Percentiles rank a stretch among this genome's conserved stretches.
These are phyloP conservation scores for Pichia sp. DNA, from an alignment of 1,139 yeast species.

Conservation along the genomic window DNA sequence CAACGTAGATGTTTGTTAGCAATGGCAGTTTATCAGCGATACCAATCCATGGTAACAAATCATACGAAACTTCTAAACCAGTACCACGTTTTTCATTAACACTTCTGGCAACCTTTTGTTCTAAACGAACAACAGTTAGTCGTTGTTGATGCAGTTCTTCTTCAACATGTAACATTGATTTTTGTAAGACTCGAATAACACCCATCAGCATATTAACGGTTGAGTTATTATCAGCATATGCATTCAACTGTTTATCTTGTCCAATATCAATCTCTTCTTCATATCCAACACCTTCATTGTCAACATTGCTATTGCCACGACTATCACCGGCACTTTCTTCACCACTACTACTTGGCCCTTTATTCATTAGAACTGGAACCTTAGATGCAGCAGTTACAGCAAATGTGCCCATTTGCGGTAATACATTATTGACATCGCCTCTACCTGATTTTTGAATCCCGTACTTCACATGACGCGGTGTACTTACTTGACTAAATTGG, in stretches of 20 bases:
- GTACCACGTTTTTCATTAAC: conserved; percentile 27
- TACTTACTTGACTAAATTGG: background rate
- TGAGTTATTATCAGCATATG: background rate
- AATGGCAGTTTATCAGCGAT: conserved; percentile 24
- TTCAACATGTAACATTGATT: conserved; percentile 12
- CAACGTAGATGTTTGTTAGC: conserved; percentile 23
- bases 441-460: background rate
- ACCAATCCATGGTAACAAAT: conserved; percentile 26
- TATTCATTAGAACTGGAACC: background rate
- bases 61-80: conserved; percentile 30
- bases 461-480: background rate
- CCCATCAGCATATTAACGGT: conserved; percentile 1
- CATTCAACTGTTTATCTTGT: background rate
- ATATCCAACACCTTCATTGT: background rate
- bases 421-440: background rate
- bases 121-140: conserved; percentile 22
- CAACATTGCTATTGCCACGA: background rate
- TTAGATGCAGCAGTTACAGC: background rate
- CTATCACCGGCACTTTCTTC: background rate
- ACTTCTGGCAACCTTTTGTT: conserved; percentile 27
- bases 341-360: background rate
- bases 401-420: conserved; percentile 4
- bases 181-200: conserved; percentile 17
- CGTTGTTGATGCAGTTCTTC: conserved; percentile 14
- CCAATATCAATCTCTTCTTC: background rate